Evolutionary conservation across 805 yeast species (phyloP).

Genomic region (Jamesozyma piceae): DNA sequence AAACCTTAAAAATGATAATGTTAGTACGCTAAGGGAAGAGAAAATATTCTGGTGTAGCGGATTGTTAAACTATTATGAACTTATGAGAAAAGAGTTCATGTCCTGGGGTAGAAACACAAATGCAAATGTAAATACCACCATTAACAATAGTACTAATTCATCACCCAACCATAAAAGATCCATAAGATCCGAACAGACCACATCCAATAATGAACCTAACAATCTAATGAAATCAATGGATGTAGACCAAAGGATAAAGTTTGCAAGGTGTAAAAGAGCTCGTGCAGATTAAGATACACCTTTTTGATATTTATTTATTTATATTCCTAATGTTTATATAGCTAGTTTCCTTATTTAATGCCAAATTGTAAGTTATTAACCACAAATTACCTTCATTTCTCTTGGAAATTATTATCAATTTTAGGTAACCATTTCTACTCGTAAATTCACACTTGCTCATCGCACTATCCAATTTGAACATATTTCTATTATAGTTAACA

Average conservation of each 20-base stretch:
- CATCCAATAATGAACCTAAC: neutral
- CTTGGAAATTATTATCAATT: no score
- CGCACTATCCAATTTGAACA: no score
- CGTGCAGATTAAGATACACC: conserved; percentile 9
- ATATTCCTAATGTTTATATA: neutral
- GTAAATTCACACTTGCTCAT: no score
- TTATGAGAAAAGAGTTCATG: conserved; percentile 11
- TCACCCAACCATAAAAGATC: conserved; percentile 1
- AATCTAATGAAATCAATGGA: neutral
- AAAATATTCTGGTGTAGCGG: conserved; percentile 20
- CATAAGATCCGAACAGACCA: neutral
- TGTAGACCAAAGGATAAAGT: neutral
- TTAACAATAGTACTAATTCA: neutral
- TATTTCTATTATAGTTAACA: no score
- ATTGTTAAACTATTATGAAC: conserved; percentile 17
- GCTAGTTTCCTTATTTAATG: no score
- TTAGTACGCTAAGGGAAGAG: conserved; percentile 11
- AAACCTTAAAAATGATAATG: conserved; percentile 16
- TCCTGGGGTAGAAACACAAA: conserved; percentile 9
- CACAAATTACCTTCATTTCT: no score
- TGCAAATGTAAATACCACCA: neutral
- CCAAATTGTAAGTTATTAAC: no score
- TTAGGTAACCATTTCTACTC: no score
- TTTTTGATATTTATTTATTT: neutral
- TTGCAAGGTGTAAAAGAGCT: conserved; percentile 8